Percentiles rank a stretch among this genome's conserved stretches.
Conservation (phyloP, 352 stramenopile species). For the Phytophthora megakarya region DNA sequence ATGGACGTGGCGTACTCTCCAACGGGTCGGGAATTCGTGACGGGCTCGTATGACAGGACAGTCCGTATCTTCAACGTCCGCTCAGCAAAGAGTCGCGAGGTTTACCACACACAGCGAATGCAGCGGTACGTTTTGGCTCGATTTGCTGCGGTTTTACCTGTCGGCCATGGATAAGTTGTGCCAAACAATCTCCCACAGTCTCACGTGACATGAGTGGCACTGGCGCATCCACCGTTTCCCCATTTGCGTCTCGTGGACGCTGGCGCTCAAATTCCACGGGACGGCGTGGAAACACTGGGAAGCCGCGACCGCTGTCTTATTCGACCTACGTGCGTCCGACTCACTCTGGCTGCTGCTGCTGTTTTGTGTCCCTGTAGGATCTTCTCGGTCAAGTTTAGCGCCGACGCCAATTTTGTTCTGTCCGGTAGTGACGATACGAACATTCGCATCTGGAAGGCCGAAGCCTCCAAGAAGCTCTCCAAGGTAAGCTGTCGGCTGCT, state of each 20-base stretch:
- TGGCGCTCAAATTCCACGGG: conserved; percentile 1
- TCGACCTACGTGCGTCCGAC: conserved; percentile 12
- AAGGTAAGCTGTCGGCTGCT: conserved; percentile 57
- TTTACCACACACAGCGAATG: conserved; percentile 99
- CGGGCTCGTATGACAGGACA: conserved; percentile 98
- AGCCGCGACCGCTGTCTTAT: conserved; percentile 21
- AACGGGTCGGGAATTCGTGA: conserved; percentile 98
- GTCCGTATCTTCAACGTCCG: conserved; percentile 96
- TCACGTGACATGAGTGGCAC: conserved; percentile 17
- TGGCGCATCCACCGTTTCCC: conserved; percentile 10
- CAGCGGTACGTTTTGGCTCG: conserved; percentile 80
- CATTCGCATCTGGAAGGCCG: conserved; percentile 98
- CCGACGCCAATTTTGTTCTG: conserved; percentile 95
- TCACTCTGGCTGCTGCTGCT: conserved; percentile 12
- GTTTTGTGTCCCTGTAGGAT: conserved; percentile 41
- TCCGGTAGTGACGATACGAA: conserved; percentile 99
- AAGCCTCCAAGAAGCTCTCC: conserved; percentile 94
- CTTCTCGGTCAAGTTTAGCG: conserved; percentile 88
- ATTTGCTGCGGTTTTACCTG: not conserved
- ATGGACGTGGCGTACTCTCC: conserved; percentile 98
- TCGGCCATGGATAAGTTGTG: conserved; percentile 9
- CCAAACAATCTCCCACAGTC: conserved; percentile 9
- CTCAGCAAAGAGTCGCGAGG: conserved; percentile 85
- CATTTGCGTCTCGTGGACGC: conserved; percentile 10
- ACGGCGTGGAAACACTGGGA: conserved; percentile 3